A percentile compares a stretch with the other conserved stretches of the same genome.
phyloP scores from a whole-genome alignment of 306 rosid genomes.

The Begonia loranthoides region DNA sequence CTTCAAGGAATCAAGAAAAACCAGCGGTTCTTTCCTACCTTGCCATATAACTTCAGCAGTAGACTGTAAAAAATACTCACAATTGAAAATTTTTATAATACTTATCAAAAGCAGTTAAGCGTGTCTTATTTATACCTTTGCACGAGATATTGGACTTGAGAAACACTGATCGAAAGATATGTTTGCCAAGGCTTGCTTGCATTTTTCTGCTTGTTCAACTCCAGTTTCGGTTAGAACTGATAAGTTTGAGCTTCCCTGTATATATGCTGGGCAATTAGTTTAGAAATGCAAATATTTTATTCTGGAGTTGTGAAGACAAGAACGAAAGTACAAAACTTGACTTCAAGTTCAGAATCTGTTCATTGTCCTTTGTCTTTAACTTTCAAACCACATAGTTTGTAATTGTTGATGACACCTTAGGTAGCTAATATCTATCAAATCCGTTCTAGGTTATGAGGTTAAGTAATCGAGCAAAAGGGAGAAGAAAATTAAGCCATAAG shows the following conservation, averaged over 20 bases:
- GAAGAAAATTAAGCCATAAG: no score
- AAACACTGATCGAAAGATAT: slow-evolving; percentile 49
- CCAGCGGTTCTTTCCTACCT: slow-evolving; percentile 44
- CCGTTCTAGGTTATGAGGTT: no score
- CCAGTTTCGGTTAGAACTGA: slow-evolving; percentile 54
- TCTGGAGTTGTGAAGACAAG: not conserved
- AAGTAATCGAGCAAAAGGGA: no score
- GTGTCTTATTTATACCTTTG: slow-evolving; percentile 30
- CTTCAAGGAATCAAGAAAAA: slow-evolving; percentile 51
- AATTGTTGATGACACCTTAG: no score
- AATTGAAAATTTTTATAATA: slow-evolving; percentile 4
- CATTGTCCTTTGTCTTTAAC: no score
- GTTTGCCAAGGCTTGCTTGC: slow-evolving; percentile 42
- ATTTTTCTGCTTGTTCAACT: slow-evolving; percentile 50
- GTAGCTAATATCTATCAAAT: no score
- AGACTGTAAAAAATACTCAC: slow-evolving; percentile 33
- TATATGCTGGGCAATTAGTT: slow-evolving; percentile 4
- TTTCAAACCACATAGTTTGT: no score
- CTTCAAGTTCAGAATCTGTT: not conserved
- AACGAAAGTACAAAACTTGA: not conserved
- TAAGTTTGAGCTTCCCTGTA: slow-evolving; percentile 54
- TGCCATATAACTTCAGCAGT: slow-evolving; percentile 66
- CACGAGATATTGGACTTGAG: slow-evolving; percentile 71
- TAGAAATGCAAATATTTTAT: not conserved
- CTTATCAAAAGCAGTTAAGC: not conserved